Evolutionary conservation across 2,329 filamentous ascomycete genomes (phyloP).

Genomic region (Sporothrix inflata): DNA sequence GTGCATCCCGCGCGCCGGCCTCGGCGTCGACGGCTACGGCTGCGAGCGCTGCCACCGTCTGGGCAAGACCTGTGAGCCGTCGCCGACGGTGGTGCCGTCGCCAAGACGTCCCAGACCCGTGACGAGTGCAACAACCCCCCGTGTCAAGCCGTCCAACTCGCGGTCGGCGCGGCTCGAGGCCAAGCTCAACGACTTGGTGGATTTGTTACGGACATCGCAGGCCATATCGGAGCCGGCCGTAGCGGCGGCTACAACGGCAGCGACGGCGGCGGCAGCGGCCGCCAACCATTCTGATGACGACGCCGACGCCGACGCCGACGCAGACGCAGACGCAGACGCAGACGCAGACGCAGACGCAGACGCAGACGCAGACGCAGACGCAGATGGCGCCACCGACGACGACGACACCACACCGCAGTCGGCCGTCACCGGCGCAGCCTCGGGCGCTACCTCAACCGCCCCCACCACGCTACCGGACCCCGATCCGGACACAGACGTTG

Average conservation of each 20-base stretch:
- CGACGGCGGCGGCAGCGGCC: no score
- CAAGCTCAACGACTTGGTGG: constrained; percentile 54
- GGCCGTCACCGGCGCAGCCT: not conserved
- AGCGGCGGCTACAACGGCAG: not conserved
- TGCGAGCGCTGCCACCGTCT: constrained; percentile 47
- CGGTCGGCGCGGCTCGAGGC: constrained; percentile 53
- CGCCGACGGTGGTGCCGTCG: constrained; percentile 37
- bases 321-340: not conserved
- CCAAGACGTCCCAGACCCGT: constrained; percentile 41
- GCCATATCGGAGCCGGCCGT: constrained; percentile 39
- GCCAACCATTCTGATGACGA: no score
- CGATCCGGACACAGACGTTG: not conserved
- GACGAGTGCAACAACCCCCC: constrained; percentile 37
- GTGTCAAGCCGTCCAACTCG: constrained; percentile 33
- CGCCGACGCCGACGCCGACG: not conserved
- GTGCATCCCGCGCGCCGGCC: constrained; percentile 46
- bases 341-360: not conserved
- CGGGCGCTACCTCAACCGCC: not conserved
- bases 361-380: not conserved
- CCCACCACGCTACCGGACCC: not conserved
- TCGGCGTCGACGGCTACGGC: constrained; percentile 34
- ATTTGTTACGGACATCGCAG: constrained; percentile 42
- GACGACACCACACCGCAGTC: not conserved
- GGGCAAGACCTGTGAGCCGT: constrained; percentile 47
- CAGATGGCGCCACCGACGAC: not conserved